Conservation (phyloP, 2,329 filamentous ascomycete species). For the Ilyonectria mors-panacis region DNA sequence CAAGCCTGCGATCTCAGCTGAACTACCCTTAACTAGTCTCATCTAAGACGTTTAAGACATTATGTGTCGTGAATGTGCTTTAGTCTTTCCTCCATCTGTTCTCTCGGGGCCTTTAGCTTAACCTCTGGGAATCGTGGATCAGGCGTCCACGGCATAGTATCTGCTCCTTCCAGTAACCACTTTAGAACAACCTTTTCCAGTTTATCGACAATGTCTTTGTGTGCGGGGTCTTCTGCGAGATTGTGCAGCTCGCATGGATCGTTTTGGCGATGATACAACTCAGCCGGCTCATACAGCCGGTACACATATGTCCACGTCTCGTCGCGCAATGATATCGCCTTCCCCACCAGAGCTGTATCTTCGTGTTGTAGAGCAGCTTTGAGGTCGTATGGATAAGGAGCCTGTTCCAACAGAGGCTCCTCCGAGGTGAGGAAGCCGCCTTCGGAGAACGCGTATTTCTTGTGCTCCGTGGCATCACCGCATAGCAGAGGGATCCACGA, state of each 20-base stretch:
- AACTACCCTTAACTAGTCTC: not conserved
- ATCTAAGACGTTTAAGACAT: not conserved
- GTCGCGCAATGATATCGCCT: constrained; percentile 56
- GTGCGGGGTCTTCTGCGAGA: constrained; percentile 49
- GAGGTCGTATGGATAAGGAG: constrained; percentile 62
- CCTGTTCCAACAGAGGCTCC: constrained; percentile 61
- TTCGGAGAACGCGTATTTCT: constrained; percentile 60
- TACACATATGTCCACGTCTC: constrained; percentile 61
- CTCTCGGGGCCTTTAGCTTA: constrained; percentile 49
- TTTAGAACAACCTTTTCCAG: constrained; percentile 54
- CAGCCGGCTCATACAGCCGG: constrained; percentile 60
- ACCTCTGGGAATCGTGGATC: constrained; percentile 55
- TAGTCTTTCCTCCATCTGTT: constrained; percentile 48
- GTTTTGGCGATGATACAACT: constrained; percentile 57
- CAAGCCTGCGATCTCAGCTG: no score
- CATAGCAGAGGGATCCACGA: constrained; percentile 52
- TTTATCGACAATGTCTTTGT: constrained; percentile 40
- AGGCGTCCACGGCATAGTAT: constrained; percentile 54
- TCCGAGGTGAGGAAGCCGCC: constrained; percentile 61
- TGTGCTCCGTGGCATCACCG: constrained; percentile 48
- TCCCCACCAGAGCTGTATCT: constrained; percentile 59
- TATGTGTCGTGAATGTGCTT: constrained; percentile 13
- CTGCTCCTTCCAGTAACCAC: constrained; percentile 55
- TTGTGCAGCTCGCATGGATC: constrained; percentile 59
- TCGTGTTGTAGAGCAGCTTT: constrained; percentile 62